Conservation (phyloP, 495 filamentous ascomycete genomes). For the Zalerion maritima region DNA sequence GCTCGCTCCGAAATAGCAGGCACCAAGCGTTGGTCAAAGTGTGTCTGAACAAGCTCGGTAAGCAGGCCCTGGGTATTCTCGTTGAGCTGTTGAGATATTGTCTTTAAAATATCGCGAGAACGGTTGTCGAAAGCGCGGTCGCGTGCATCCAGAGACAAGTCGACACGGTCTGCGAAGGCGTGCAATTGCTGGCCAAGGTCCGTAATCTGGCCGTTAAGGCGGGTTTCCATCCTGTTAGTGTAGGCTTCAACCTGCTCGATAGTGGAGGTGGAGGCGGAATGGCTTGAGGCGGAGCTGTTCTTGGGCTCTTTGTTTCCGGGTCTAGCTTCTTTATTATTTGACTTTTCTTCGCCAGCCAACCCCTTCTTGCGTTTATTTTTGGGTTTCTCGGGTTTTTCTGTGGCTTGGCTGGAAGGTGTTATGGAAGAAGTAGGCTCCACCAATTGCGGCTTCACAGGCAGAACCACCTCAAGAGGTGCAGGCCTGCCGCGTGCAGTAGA, state of each 20-base stretch:
- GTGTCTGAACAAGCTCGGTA: slow-evolving; percentile 48
- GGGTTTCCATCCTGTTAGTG: slow-evolving; percentile 29
- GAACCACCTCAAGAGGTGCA: too few species aligned
- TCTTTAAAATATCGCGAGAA: slow-evolving; percentile 47
- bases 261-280: slow-evolving; percentile 9
- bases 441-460: too few species aligned
- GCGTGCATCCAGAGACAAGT: slow-evolving; percentile 19
- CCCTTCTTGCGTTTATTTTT: background rate
- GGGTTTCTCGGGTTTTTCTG: slow-evolving; percentile 8
- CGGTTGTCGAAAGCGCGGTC: slow-evolving; percentile 25
- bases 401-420: slow-evolving; percentile 7
- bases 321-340: background rate
- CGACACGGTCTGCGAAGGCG: too few species aligned
- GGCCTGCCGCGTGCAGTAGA: too few species aligned
- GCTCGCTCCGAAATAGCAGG: slow-evolving; percentile 33
- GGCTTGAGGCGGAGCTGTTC: slow-evolving; percentile 5
- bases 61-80: slow-evolving; percentile 80
- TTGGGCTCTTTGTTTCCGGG: background rate
- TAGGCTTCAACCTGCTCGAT: slow-evolving; percentile 29
- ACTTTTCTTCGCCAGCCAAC: background rate
- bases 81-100: slow-evolving; percentile 76
- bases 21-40: slow-evolving; percentile 50
- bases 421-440: too few species aligned
- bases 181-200: slow-evolving; percentile 27
- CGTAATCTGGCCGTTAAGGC: slow-evolving; percentile 28